Conservation (phyloP, 192 early-diverging fungal species). For the Coemansia sp. region DNA sequence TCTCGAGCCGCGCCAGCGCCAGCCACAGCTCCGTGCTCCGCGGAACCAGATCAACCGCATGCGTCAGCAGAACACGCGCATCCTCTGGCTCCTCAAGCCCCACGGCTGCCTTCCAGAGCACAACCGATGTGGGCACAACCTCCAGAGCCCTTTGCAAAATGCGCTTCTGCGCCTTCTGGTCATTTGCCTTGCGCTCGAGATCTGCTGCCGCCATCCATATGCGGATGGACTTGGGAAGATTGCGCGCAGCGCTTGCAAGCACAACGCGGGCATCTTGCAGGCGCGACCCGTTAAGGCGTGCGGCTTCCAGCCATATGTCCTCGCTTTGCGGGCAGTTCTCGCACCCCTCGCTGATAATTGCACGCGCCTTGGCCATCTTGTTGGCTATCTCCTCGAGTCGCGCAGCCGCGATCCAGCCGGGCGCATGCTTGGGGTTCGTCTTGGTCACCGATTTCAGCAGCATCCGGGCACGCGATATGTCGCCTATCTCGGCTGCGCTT, state of each 20-base stretch:
- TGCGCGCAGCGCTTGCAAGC: conserved; percentile 86
- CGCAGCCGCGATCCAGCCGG: conserved; percentile 98
- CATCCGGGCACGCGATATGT: conserved; percentile 88
- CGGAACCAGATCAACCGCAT: conserved; percentile 94
- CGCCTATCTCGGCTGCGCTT: conserved; percentile 71
- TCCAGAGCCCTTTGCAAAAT: conserved; percentile 92
- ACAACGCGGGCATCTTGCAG: conserved; percentile 77
- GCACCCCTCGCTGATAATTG: conserved; percentile 89
- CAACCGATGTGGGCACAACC: conserved; percentile 88
- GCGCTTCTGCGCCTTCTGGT: conserved; percentile 72
- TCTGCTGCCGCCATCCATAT: conserved; percentile 90
- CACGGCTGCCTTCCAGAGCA: conserved; percentile 91
- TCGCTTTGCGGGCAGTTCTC: conserved; percentile 92
- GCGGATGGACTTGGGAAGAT: conserved; percentile 89
- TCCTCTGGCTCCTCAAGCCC: conserved; percentile 90
- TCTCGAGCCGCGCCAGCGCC: conserved; percentile 89
- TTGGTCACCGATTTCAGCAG: conserved; percentile 88
- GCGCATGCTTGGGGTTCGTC: conserved; percentile 94
- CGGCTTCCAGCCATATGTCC: conserved; percentile 97
- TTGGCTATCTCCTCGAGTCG: conserved; percentile 93
- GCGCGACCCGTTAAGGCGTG: conserved; percentile 80
- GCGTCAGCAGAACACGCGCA: conserved; percentile 85
- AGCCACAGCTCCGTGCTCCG: conserved; percentile 93
- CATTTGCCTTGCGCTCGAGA: conserved; percentile 64
- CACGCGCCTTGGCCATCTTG: conserved; percentile 80